Base-by-base conservation (phyloP, 2,329 filamentous ascomycete species). In the Shiraia bambusicola region DNA sequence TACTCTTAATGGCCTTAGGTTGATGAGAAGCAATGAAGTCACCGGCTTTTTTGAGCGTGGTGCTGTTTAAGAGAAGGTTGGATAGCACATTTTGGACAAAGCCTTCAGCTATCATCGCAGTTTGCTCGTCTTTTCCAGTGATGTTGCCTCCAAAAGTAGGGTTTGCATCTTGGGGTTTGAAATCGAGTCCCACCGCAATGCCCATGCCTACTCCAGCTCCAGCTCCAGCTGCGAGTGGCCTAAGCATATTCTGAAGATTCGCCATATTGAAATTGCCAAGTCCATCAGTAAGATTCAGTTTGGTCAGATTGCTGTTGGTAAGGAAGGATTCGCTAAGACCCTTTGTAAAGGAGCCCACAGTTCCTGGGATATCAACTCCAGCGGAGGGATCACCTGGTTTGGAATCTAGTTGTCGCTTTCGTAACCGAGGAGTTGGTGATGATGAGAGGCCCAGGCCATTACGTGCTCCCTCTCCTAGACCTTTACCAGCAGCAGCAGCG, bases 161-260 rank as follows among this genome's bases (percentile, higher is more conserved):
- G 8, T 28, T 17, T 3, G 45, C 42, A 7, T 46, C 37, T 5
- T 24, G 34, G 19, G 47, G 5, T 10, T 49, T 58, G 31, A 53
- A 37, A 3, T 43, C 39, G 9, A 63, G 26, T 2, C 61, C 59
- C 26, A 62, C 40, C 1, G 61, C 56, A 2, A 56, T 19, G 1
- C 61, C 59, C 39, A 56, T 49, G 1, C 61, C 61, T 25, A 62
- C 54, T 2, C 61, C 61, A 4, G 59, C 55, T 17, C 61, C 61
- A 36, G 58, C 56, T 10, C 61, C 61, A 13, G 58, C 49, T n/a
- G 53, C 58, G 4, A 63, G 27, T 12, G 54, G 50, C 1, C 52
- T 36, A 13, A 64, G 25, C 44, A 50, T 51, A 2, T 34, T 22
- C 8, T 22, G 19, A 5, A 22, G 8, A 22, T 22, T 8, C 8